Base-by-base conservation (phyloP, 2,329 filamentous ascomycete species). In the Colletotrichum liriopes region DNA sequence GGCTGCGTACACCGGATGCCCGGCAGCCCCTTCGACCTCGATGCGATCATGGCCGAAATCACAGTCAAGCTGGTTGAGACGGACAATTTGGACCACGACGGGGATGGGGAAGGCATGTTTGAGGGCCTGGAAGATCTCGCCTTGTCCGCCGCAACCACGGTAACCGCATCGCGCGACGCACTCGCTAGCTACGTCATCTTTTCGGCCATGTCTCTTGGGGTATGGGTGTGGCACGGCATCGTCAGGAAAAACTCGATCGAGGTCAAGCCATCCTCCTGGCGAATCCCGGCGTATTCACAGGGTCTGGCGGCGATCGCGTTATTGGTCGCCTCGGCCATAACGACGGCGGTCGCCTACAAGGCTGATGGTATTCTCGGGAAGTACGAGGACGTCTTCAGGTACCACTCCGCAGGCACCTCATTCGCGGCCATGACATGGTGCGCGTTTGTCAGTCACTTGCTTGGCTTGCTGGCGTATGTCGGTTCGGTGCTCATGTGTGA, bases 11-110 rank as follows among this genome's bases (percentile, higher is more conserved):
- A 51, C 58, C 41, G 65, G n/a, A 45, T 5, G 11, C 65, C 58
- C 26, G 69, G 69, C 43, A 63, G 43, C 45, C 45, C 58, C 29
- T 68, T 72, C 18, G 52, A 72, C n/a, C 65, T 64, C 35, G n/a
- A 54, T 32, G 32, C 14, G 2, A 71, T 71, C 26, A 37, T 62
- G 2, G 12, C 39, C 8, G 68, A 71, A 5, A 20, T 68, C 20
- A 35, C 45, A 18, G 5, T 6, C 39, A 55, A 26, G 20, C 26
- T 71, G 16, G 20, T 5, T 11, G 60, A 71, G 16, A 23, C 26
- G 4, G 35, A 16, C 0, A 56, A 63, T 23, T 2, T 5, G 11
- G 11, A n/a, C 6, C 11, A 7, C 32, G 47, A 37, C 18, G 52
- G 35, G 32, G 3, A 51, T 18, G 43, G 16, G 8, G 43, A 43